phyloP scores from a whole-genome alignment of 306 rosid species.

The Quercus aquifolioides region DNA sequence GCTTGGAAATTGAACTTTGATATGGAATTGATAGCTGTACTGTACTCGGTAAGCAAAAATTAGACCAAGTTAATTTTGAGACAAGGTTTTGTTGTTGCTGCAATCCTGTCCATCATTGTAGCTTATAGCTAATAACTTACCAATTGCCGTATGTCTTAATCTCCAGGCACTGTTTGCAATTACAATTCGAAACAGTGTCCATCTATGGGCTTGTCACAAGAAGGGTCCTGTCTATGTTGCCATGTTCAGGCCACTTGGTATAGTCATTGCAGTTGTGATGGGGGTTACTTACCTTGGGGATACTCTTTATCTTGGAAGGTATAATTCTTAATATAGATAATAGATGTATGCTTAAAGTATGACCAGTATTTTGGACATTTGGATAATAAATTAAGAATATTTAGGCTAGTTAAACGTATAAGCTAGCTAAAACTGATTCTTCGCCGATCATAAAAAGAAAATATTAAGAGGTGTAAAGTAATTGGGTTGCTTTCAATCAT shows the following conservation, averaged over 20 bases:
- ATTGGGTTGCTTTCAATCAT: no score
- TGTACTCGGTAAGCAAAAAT: slow-evolving; percentile 13
- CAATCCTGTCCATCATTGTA: background rate
- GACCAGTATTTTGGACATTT: no score
- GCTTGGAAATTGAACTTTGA: slow-evolving; percentile 7
- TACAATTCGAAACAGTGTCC: background rate
- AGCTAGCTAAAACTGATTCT: no score
- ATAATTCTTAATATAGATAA: background rate
- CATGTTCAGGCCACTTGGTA: slow-evolving; percentile 31
- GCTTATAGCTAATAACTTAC: background rate
- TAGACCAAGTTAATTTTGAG: background rate
- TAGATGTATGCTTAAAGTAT: no score
- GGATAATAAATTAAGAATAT: no score
- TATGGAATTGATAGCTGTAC: slow-evolving; percentile 12
- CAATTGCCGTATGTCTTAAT: background rate
- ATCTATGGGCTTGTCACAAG: slow-evolving; percentile 17
- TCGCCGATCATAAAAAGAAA: no score
- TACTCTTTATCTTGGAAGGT: slow-evolving; percentile 25
- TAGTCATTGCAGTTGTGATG: slow-evolving; percentile 19
- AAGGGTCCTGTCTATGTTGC: slow-evolving; percentile 28
- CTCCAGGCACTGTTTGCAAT: slow-evolving; percentile 1
- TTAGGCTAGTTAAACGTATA: no score
- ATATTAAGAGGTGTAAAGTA: no score
- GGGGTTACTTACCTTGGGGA: slow-evolving; percentile 25
- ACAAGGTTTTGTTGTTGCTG: no score